These are phyloP conservation scores for Plectosphaerella sp. DNA, from an alignment of 2,329 filamentous ascomycete genomes.

Conservation along the genomic window DNA sequence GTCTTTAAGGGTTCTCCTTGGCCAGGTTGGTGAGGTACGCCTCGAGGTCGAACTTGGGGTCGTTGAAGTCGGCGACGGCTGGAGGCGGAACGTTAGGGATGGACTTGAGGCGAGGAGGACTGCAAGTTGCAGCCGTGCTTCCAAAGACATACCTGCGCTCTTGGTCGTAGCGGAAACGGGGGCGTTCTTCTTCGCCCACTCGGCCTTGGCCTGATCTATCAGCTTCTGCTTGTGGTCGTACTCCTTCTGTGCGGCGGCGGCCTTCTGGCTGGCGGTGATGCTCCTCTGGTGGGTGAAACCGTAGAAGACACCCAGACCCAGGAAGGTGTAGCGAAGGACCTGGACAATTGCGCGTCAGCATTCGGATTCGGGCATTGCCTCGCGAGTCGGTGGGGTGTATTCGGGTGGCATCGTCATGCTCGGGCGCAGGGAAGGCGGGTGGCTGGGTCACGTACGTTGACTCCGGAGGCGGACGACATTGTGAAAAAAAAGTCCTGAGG, in stretches of 20 bases:
- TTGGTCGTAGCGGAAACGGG: slow-evolving; percentile 27
- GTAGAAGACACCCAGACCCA: slow-evolving; percentile 89
- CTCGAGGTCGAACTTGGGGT: slow-evolving; percentile 93
- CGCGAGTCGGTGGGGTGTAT: not conserved
- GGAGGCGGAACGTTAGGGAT: slow-evolving; percentile 8
- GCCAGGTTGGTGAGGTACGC: slow-evolving; percentile 66
- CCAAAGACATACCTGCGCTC: slow-evolving; percentile 17
- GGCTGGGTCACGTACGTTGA: slow-evolving; percentile 49
- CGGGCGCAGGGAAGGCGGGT: not conserved
- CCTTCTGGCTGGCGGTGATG: slow-evolving; percentile 68
- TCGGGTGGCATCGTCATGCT: not conserved
- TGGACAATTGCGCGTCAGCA: slow-evolving; percentile 32
- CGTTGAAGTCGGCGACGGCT: slow-evolving; percentile 73
- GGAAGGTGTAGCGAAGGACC: slow-evolving; percentile 96
- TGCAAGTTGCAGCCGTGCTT: not conserved
- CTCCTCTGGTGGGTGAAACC: slow-evolving; percentile 89
- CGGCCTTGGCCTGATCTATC: slow-evolving; percentile 89
- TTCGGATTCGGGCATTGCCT: not conserved
- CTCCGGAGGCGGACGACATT: slow-evolving; percentile 62
- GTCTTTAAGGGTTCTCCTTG: slow-evolving; percentile 45
- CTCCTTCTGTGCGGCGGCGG: slow-evolving; percentile 69
- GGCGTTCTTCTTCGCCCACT: slow-evolving; percentile 75
- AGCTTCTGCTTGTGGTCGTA: slow-evolving; percentile 87
- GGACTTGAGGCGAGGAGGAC: not conserved
- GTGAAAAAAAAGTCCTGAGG: slow-evolving; percentile 35